Evolutionary conservation across 352 stramenopile species (phyloP).

Genomic region (Lagenidium giganteum): DNA sequence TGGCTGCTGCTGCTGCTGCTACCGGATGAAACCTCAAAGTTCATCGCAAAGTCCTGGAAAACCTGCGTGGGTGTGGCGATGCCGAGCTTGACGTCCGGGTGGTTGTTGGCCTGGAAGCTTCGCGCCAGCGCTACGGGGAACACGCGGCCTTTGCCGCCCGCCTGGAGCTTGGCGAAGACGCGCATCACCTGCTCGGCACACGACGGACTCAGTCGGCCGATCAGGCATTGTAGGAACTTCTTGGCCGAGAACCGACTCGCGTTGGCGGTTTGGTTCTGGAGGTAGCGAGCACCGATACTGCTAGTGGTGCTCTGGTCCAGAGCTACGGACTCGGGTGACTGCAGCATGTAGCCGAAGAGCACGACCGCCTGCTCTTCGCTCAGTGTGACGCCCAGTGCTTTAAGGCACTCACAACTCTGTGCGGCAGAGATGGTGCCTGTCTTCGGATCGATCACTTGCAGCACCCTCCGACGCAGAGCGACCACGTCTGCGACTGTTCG

Average conservation of each 20-base stretch:
- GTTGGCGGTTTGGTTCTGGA: slow-evolving; percentile 28
- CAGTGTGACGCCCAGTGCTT: slow-evolving; percentile 30
- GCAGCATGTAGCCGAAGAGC: slow-evolving; percentile 36
- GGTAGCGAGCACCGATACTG: slow-evolving; percentile 27
- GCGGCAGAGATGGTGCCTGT: slow-evolving; percentile 35
- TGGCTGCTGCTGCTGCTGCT: no score
- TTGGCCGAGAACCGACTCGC: slow-evolving; percentile 28
- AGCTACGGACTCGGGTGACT: background rate
- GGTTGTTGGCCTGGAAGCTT: slow-evolving; percentile 51
- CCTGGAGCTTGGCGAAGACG: slow-evolving; percentile 44
- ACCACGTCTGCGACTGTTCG: slow-evolving; percentile 38
- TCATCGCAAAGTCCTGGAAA: slow-evolving; percentile 70
- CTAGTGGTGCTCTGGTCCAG: slow-evolving; percentile 2
- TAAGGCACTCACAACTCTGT: slow-evolving; percentile 35
- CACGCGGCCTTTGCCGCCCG: slow-evolving; percentile 44
- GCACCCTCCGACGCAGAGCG: slow-evolving; percentile 33
- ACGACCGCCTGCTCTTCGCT: slow-evolving; percentile 37
- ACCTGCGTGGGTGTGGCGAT: slow-evolving; percentile 24
- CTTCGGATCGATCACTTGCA: slow-evolving; percentile 52
- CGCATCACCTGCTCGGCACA: slow-evolving; percentile 26
- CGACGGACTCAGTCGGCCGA: slow-evolving; percentile 31
- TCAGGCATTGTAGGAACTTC: slow-evolving; percentile 29
- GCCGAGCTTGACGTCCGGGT: slow-evolving; percentile 56
- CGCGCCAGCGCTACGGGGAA: slow-evolving; percentile 52
- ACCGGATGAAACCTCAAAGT: slow-evolving; percentile 62